Percentiles rank a stretch among this genome's conserved stretches.
Conservation (phyloP, 176 grass and related monocot species). For the Saccharum spontaneum region DNA sequence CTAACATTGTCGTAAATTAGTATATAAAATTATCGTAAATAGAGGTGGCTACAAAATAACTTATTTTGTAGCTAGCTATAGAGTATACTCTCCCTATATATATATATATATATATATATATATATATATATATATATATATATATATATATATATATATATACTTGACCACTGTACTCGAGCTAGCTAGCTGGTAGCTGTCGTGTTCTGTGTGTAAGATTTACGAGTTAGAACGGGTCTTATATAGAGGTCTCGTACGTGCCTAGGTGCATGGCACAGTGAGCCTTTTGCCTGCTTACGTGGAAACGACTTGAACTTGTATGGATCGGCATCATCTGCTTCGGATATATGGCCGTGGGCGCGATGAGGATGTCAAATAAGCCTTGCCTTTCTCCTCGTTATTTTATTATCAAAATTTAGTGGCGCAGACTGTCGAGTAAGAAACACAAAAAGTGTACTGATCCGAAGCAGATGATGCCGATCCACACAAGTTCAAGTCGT, state of each 20-base stretch:
- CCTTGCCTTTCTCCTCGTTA: not conserved
- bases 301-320: not conserved
- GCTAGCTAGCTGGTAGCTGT: not conserved
- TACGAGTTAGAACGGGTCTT: not conserved
- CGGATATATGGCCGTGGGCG: not conserved
- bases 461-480: not conserved
- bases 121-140: no score
- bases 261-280: not conserved
- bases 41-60: no score
- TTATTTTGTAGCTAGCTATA: no score
- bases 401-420: not conserved
- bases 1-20: no score
- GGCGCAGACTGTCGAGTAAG: not conserved
- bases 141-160: no score
- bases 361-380: no score
- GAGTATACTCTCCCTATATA: no score
- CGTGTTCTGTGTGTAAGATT: not conserved
- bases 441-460: not conserved
- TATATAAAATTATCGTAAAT: no score
- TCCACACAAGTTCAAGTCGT: not conserved
- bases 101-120: no score
- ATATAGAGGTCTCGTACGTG: not conserved
- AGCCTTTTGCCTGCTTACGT: not conserved
- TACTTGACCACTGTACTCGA: no score
- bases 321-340: not conserved